Percentiles rank a stretch among this genome's conserved stretches.
These are phyloP conservation scores for Sungouiella thailandica DNA, from an alignment of 805 yeast species.

Conservation along the genomic window DNA sequence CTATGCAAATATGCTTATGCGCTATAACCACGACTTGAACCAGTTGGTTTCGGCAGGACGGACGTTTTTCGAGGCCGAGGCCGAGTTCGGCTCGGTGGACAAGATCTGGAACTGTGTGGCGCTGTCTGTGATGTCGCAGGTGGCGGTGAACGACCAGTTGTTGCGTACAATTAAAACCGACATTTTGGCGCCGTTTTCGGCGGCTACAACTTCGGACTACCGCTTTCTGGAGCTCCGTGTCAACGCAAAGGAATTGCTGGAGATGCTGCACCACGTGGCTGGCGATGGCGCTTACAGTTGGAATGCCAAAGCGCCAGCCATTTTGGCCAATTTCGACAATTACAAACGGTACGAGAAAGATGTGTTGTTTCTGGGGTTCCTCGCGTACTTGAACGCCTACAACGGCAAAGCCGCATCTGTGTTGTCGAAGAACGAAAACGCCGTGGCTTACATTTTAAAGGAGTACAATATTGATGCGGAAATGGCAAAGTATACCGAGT, in stretches of 20 bases:
- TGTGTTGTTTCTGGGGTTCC: slow-evolving; percentile 55
- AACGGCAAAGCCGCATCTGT: slow-evolving; percentile 20
- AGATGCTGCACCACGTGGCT: slow-evolving; percentile 27
- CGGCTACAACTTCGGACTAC: slow-evolving; percentile 48
- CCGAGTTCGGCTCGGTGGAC: slow-evolving; percentile 36
- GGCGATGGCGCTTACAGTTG: slow-evolving; percentile 51
- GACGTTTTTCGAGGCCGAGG: slow-evolving; percentile 15
- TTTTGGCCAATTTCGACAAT: slow-evolving; percentile 68
- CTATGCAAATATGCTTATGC: slow-evolving; percentile 16
- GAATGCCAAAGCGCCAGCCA: slow-evolving; percentile 73
- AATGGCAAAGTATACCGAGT: slow-evolving; percentile 33
- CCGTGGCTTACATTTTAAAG: slow-evolving; percentile 59
- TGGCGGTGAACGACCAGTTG: slow-evolving; percentile 45
- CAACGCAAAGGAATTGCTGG: slow-evolving; percentile 40
- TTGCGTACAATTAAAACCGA: slow-evolving; percentile 46
- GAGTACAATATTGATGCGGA: slow-evolving; percentile 34
- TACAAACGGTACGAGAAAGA: slow-evolving; percentile 60
- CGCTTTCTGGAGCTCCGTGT: slow-evolving; percentile 52
- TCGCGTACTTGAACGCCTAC: slow-evolving; percentile 49
- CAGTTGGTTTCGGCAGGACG: slow-evolving; percentile 18
- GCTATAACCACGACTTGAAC: slow-evolving; percentile 19
- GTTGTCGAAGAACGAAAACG: slow-evolving; percentile 47
- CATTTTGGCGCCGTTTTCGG: slow-evolving; percentile 49
- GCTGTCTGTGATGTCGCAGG: slow-evolving; percentile 46
- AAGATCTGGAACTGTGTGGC: slow-evolving; percentile 44